phyloP scores from a whole-genome alignment of 2,329 filamentous ascomycete species.

The Talaromyces sp. region DNA sequence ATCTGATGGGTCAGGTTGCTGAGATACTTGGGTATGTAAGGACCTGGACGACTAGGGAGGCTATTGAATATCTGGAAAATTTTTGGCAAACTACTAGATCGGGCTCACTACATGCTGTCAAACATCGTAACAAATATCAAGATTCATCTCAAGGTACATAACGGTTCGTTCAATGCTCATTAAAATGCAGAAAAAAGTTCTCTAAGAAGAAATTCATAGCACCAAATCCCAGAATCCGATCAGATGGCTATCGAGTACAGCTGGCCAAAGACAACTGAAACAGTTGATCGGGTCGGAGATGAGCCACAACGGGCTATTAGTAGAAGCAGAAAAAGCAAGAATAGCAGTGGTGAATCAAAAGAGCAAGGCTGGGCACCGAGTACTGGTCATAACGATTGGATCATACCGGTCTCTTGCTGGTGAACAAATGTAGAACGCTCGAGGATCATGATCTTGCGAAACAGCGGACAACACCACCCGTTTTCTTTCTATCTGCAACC shows the following conservation, averaged over 20 bases:
- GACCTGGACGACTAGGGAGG: not conserved
- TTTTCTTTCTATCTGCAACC: slow-evolving; percentile 16
- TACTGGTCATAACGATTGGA: not conserved
- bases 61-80: not conserved
- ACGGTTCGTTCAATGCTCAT: slow-evolving; percentile 1
- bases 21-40: not conserved
- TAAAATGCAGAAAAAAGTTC: not conserved
- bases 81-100: not conserved
- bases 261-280: not conserved
- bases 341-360: not conserved
- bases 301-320: not conserved
- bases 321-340: not conserved
- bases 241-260: not conserved
- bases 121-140: not conserved
- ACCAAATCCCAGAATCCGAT: not conserved
- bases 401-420: not conserved
- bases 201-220: not conserved
- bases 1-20: not conserved
- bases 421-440: slow-evolving; percentile 14
- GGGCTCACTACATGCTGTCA: not conserved
- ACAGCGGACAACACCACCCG: slow-evolving; percentile 5
- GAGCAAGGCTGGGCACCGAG: not conserved
- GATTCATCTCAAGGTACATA: not conserved
- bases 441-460: slow-evolving; percentile 5
- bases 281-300: not conserved